These are phyloP conservation scores for Puccinia triticina DNA, from an alignment of 1,284 basidiomycete genomes.

Conservation along the genomic window DNA sequence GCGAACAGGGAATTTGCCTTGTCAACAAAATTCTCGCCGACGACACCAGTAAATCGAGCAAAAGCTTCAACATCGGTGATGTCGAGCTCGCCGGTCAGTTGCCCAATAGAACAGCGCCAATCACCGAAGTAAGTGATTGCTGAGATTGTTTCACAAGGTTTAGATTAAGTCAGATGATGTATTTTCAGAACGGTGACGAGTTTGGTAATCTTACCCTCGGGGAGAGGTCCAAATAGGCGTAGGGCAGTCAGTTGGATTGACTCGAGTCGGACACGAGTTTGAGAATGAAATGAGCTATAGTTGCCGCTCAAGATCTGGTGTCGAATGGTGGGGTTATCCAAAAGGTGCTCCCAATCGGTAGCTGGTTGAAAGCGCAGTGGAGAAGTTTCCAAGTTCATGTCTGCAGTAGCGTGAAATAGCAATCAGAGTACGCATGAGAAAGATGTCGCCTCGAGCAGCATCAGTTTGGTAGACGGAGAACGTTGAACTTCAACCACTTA, in stretches of 20 bases:
- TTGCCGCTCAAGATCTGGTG: conserved; percentile 27
- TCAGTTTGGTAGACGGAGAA: not conserved
- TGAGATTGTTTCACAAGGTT: not conserved
- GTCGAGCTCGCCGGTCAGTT: conserved; percentile 35
- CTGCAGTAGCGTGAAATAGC: not conserved
- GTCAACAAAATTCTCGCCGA: conserved; percentile 27
- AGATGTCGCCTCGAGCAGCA: not conserved
- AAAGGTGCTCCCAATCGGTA: conserved; percentile 24
- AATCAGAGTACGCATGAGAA: not conserved
- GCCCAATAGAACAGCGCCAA: conserved; percentile 31
- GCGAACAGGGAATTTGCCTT: conserved; percentile 29
- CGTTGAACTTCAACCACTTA: not conserved
- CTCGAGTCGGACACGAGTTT: conserved; percentile 35
- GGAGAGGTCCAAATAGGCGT: conserved; percentile 26
- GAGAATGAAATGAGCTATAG: conserved; percentile 21
- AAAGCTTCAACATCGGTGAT: conserved; percentile 36
- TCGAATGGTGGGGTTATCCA: conserved; percentile 11
- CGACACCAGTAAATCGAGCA: not conserved
- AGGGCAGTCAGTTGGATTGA: conserved; percentile 12
- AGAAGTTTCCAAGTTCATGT: conserved; percentile 26
- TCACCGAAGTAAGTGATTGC: conserved; percentile 38
- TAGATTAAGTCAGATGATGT: not conserved
- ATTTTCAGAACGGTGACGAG: not conserved
- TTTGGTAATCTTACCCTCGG: conserved; percentile 19
- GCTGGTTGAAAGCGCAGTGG: conserved; percentile 29